A percentile compares a stretch with the other conserved stretches of the same genome.
phyloP scores from a whole-genome alignment of 2,329 filamentous ascomycete species.

The Aspergillus pseudoglaucus region DNA sequence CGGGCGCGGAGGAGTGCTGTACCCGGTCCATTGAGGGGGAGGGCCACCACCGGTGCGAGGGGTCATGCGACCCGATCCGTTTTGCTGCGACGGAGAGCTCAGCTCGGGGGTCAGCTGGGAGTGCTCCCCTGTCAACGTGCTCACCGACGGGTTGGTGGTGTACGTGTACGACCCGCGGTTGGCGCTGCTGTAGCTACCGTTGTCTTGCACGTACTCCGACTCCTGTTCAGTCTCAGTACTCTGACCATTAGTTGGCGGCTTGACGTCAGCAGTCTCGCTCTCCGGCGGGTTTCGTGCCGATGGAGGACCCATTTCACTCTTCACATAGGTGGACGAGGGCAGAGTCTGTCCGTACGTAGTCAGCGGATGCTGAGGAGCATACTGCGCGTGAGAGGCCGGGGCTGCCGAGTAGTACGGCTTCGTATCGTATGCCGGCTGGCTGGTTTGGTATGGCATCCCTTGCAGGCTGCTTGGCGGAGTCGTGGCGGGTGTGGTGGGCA shows the following conservation, averaged over 20 bases:
- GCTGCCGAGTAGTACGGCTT: slow-evolving; percentile 72
- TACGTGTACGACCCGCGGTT: slow-evolving; percentile 74
- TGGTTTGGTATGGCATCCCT: slow-evolving; percentile 70
- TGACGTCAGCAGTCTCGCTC: slow-evolving; percentile 59
- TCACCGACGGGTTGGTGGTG: slow-evolving; percentile 58
- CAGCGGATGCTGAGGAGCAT: slow-evolving; percentile 55
- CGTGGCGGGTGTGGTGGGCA: slow-evolving; percentile 84
- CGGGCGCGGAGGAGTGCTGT: slow-evolving; percentile 71
- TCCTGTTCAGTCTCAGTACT: slow-evolving; percentile 57
- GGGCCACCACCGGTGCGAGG: slow-evolving; percentile 69
- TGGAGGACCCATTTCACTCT: slow-evolving; percentile 84
- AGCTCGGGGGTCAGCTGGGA: slow-evolving; percentile 74
- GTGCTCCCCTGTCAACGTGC: slow-evolving; percentile 63
- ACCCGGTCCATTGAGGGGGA: slow-evolving; percentile 70
- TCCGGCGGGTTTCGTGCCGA: slow-evolving; percentile 55
- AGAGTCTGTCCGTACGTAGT: slow-evolving; percentile 53
- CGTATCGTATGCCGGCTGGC: slow-evolving; percentile 68
- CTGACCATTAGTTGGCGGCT: slow-evolving; percentile 56
- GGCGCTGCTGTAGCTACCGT: slow-evolving; percentile 62
- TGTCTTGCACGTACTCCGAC: slow-evolving; percentile 80
- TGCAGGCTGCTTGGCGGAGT: slow-evolving; percentile 79
- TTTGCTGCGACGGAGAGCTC: slow-evolving; percentile 72
- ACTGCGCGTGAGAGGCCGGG: slow-evolving; percentile 61
- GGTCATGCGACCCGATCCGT: slow-evolving; percentile 75
- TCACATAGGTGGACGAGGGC: slow-evolving; percentile 59